Conservation (phyloP, 192 early-diverging fungal genomes). For the Dissophora globulifera region DNA sequence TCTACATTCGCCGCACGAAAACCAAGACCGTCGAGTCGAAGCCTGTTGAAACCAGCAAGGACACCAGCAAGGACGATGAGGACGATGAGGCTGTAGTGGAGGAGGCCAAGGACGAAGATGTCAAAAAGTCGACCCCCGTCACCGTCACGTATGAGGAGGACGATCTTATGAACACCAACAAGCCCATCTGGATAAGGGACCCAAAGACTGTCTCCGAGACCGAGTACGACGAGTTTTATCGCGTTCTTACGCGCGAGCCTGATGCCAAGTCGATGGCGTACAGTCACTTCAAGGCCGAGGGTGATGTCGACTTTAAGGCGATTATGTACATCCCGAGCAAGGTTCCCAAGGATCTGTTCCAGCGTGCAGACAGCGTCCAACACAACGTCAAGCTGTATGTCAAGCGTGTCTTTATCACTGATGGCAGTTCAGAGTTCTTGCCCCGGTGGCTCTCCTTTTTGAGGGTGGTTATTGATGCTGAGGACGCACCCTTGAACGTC, state of each 20-base stretch:
- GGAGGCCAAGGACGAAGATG: constrained; percentile 58
- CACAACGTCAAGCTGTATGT: constrained; percentile 93
- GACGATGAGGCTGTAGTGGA: constrained; percentile 67
- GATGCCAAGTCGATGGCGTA: constrained; percentile 77
- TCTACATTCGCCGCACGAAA: constrained; percentile 78
- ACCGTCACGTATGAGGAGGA: constrained; percentile 69
- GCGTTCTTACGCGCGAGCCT: constrained; percentile 75
- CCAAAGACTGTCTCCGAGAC: constrained; percentile 78
- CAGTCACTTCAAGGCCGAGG: constrained; percentile 94
- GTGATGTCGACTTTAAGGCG: constrained; percentile 89
- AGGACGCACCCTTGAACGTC: constrained; percentile 97
- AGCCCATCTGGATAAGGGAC: constrained; percentile 94
- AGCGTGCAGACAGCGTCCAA: constrained; percentile 59
- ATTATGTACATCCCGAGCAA: constrained; percentile 86
- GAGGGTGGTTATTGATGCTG: constrained; percentile 93
- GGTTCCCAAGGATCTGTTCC: constrained; percentile 66
- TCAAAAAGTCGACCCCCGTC: constrained; percentile 68
- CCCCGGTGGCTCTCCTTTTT: constrained; percentile 94
- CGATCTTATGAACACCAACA: constrained; percentile 88
- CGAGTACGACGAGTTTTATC: constrained; percentile 95
- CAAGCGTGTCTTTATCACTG: constrained; percentile 96
- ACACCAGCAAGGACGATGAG: constrained; percentile 50
- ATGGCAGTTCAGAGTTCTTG: constrained; percentile 86
- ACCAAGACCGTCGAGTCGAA: constrained; percentile 64
- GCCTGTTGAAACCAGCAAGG: constrained; percentile 33